phyloP scores from a whole-genome alignment of 139 green algal species.

The Auxenochlorella pyrenoidosa region DNA sequence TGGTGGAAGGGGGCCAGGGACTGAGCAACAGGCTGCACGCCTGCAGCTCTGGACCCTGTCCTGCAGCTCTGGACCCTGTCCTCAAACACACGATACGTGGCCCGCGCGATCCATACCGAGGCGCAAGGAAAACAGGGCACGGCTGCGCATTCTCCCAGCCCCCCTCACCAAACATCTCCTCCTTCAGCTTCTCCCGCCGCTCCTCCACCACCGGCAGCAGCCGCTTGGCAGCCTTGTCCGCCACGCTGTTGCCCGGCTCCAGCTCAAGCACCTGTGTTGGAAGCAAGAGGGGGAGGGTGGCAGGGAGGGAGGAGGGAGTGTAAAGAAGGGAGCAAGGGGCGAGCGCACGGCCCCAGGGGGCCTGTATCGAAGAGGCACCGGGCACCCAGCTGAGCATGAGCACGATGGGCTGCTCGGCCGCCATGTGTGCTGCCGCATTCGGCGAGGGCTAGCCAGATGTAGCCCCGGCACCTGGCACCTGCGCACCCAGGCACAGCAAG shows the following conservation, averaged over 20 bases:
- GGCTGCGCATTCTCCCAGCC: neutral
- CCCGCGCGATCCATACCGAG: too few species aligned
- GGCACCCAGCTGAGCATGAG: neutral
- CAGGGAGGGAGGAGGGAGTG: neutral
- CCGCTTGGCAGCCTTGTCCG: conserved; percentile 45
- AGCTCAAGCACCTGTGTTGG: conserved; percentile 79
- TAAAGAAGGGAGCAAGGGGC: too few species aligned
- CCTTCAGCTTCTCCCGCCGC: conserved; percentile 93
- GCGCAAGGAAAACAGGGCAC: neutral
- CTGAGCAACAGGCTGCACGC: neutral
- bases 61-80: too few species aligned
- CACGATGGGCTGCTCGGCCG: too few species aligned
- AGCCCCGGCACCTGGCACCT: too few species aligned
- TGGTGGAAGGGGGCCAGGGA: neutral
- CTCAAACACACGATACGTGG: too few species aligned
- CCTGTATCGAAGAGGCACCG: neutral
- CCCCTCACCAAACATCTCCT: conserved; percentile 74
- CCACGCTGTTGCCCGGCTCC: conserved; percentile 67
- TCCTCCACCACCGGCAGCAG: conserved; percentile 85
- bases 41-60: too few species aligned
- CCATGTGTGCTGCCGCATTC: too few species aligned
- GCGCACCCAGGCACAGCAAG: too few species aligned
- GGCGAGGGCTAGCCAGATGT: too few species aligned
- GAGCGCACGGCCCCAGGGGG: too few species aligned
- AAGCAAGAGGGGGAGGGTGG: too few species aligned